Evolutionary conservation across 371 early-diverging fungal species (phyloP).

Genomic region (Mucor velutinosus): DNA sequence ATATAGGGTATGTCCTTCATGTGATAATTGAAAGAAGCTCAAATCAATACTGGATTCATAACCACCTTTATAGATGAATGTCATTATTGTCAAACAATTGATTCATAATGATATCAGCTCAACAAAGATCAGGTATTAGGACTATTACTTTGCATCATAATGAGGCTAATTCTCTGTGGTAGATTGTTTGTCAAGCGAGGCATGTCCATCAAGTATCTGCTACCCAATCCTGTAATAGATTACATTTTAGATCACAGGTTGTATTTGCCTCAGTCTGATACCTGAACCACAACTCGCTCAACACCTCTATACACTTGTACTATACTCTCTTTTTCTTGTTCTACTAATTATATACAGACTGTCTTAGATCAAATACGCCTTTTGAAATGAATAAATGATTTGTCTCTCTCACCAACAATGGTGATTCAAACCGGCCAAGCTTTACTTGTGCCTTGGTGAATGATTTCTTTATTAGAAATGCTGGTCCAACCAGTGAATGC

Average conservation of each 20-base stretch:
- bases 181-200: conserved; percentile 92
- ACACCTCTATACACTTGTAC: not conserved
- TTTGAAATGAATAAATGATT: not conserved
- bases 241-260: conserved; percentile 82
- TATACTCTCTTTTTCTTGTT: not conserved
- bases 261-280: conserved; percentile 48
- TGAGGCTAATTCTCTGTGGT: not conserved
- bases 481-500: too few relatives aligned
- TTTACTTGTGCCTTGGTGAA: too few relatives aligned
- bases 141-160: not conserved
- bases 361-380: not conserved
- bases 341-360: not conserved
- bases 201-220: conserved; percentile 94
- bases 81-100: conserved; percentile 91
- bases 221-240: conserved; percentile 93
- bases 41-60: not conserved
- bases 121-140: conserved; percentile 81
- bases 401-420: not conserved
- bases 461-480: too few relatives aligned
- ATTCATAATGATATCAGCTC: conserved; percentile 96
- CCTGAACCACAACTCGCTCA: not conserved
- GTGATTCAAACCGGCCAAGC: not conserved
- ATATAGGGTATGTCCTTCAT: conserved; percentile 70
- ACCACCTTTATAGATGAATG: conserved; percentile 66
- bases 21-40: not conserved